Percentiles rank a stretch among this genome's conserved stretches.
Evolutionary conservation across 257 asterid species (phyloP).

Genomic region (Solanum phureja): DNA sequence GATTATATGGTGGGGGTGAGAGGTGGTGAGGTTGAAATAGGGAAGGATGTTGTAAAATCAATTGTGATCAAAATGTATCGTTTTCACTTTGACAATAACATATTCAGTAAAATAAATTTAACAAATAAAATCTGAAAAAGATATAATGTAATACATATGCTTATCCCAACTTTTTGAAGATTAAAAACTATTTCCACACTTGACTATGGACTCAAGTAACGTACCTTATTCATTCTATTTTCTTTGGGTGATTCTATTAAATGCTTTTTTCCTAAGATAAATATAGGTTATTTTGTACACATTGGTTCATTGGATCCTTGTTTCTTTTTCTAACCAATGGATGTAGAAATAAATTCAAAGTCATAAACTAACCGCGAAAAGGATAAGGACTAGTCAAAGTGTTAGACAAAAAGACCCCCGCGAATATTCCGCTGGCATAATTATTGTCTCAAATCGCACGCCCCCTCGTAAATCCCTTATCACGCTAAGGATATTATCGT

Average conservation of each 20-base stretch:
- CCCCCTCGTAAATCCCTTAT: neutral
- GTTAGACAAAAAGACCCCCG: slow-evolving; percentile 11
- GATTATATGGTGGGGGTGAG: neutral
- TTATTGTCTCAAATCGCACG: slow-evolving; percentile 10
- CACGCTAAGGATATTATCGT: neutral
- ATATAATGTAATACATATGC: too few relatives aligned
- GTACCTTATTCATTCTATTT: neutral
- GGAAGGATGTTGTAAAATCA: neutral
- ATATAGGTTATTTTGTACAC: neutral
- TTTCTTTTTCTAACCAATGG: neutral
- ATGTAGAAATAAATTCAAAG: neutral
- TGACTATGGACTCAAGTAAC: neutral
- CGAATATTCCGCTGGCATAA: slow-evolving; percentile 28
- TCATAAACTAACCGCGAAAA: slow-evolving; percentile 13
- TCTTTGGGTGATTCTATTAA: neutral
- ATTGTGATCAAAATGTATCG: too few relatives aligned
- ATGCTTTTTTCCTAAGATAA: neutral
- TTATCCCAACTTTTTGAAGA: neutral
- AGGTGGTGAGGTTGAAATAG: neutral
- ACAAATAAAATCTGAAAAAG: too few relatives aligned
- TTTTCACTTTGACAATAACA: too few relatives aligned
- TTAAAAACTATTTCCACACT: neutral
- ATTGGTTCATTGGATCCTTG: neutral
- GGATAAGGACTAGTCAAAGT: slow-evolving; percentile 15
- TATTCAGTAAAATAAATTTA: too few relatives aligned